Base-by-base conservation (phyloP, 371 early-diverging fungal genomes). In the Mortierella sp. region DNA sequence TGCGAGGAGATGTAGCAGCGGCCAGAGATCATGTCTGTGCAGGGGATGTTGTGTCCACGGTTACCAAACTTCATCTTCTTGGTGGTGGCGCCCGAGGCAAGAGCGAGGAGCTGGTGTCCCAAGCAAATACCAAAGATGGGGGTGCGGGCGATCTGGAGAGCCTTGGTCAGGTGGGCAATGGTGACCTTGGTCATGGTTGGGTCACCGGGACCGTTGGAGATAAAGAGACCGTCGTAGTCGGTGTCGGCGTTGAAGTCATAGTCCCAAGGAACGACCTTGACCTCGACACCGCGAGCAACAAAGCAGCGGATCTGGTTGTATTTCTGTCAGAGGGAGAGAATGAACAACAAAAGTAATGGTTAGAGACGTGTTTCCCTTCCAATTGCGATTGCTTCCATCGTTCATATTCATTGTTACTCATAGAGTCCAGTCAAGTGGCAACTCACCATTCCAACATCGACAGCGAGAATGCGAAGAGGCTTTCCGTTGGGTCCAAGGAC, bases 51-150 rank as follows among this genome's bases (percentile, higher is more conserved):
- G 85, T 97, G 97, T 37, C 99, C 99, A 86, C 99, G 96, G 91
- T 99, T 99, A 85, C 99, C 99, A 80, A 95, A 99, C 86, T 96
- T 96, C 94, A 99, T 94, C 89, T 99, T 99, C 85, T 88, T 88
- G 39, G 98, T 98, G 84, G 90, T 88, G 10, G 97, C 99, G 29
- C 98, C 98, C 14, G 97, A 89, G 14, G 99, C 98, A 58, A 98
- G 89, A 19, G 97, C 96, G 71, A 97, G 85, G 52, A 99, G 88
- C 88, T 99, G 98, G 85, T 99, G 99, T 52, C 99, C 99, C 31
- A 99, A 87, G 91, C 99, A 99, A 81, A 99, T 99, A 87, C 99
- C 99, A 89, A 99, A 99, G 73, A 99, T 92, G 47, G 99, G 99
- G 81, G 95, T 95, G 66, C 90, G 92, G 29, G 90, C 86, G n/a